Evolutionary conservation across 192 early-diverging fungal species (phyloP).

Genomic region (Entophlyctis luteolus): DNA sequence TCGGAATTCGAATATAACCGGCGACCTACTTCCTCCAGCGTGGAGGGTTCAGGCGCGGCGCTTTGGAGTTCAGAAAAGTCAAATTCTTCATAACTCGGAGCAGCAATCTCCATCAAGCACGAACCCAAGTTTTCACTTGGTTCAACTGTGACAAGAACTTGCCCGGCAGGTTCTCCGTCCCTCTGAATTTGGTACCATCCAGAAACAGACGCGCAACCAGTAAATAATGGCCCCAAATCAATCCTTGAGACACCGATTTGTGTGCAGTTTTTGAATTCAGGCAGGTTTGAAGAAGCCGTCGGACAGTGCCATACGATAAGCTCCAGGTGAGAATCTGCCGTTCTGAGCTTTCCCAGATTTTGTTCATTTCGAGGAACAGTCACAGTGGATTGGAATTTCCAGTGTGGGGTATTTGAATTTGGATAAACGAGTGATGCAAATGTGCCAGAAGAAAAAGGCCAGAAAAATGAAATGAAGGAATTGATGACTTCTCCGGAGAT

Average conservation of each 20-base stretch:
- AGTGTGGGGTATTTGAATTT: slow-evolving; percentile 18
- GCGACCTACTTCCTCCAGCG: too few species aligned
- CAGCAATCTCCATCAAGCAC: slow-evolving; percentile 10
- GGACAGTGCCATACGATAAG: slow-evolving; percentile 28
- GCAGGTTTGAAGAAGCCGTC: neutral
- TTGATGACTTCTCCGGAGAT: neutral
- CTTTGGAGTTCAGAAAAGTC: too few species aligned
- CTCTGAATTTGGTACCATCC: slow-evolving; percentile 39
- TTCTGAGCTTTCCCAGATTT: slow-evolving; percentile 13
- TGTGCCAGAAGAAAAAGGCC: too few species aligned
- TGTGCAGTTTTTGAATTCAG: neutral
- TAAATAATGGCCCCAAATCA: slow-evolving; percentile 30
- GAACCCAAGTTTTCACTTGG: slow-evolving; percentile 29
- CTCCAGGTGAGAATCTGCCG: slow-evolving; percentile 1
- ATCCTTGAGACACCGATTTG: slow-evolving; percentile 29
- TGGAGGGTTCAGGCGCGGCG: too few species aligned
- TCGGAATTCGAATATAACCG: too few species aligned
- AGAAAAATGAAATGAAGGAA: neutral
- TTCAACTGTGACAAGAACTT: slow-evolving; percentile 30
- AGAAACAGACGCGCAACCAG: slow-evolving; percentile 25
- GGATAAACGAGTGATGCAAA: too few species aligned
- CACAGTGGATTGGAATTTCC: slow-evolving; percentile 12
- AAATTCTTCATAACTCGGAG: too few species aligned
- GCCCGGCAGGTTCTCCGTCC: slow-evolving; percentile 16
- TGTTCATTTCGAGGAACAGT: slow-evolving; percentile 6